These are phyloP conservation scores for Phallus indusiatus DNA, from an alignment of 768 basidiomycete genomes.

Conservation along the genomic window DNA sequence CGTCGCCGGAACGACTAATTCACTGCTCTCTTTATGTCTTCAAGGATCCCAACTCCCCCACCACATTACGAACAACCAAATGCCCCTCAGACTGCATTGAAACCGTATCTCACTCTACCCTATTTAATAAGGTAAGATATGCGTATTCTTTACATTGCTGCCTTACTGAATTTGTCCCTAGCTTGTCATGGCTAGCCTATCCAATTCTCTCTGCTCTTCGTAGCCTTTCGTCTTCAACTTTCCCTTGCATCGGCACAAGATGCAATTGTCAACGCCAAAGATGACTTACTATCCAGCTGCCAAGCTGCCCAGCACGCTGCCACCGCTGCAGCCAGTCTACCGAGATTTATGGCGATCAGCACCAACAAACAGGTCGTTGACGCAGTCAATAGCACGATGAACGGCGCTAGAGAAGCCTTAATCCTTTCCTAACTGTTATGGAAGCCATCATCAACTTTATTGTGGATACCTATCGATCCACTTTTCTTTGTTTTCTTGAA, in stretches of 20 bases:
- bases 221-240: slow-evolving; percentile 72
- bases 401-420: slow-evolving; percentile 65
- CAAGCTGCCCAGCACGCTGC: slow-evolving; percentile 77
- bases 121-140: slow-evolving; percentile 54
- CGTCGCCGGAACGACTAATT: slow-evolving; percentile 7
- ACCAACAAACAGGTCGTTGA: slow-evolving; percentile 73
- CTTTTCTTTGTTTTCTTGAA: slow-evolving; percentile 90
- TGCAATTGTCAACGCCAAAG: slow-evolving; percentile 60
- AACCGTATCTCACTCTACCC: slow-evolving; percentile 75
- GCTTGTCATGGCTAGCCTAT: slow-evolving; percentile 81
- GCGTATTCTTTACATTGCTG: background rate
- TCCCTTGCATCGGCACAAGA: slow-evolving; percentile 63
- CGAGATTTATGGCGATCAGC: slow-evolving; percentile 77
- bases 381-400: slow-evolving; percentile 70
- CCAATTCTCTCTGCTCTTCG: slow-evolving; percentile 83
- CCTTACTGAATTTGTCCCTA: background rate
- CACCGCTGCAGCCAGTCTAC: slow-evolving; percentile 74
- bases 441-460: slow-evolving; percentile 88
- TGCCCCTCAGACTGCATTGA: slow-evolving; percentile 33
- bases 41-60: slow-evolving; percentile 18
- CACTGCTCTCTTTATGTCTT: slow-evolving; percentile 14
- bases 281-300: slow-evolving; percentile 73
- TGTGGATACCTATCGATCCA: slow-evolving; percentile 85
- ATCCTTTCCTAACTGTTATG: slow-evolving; percentile 73
- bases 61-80: slow-evolving; percentile 15